Conservation (phyloP, 257 asterid genomes). For the Lycium barbarum region DNA sequence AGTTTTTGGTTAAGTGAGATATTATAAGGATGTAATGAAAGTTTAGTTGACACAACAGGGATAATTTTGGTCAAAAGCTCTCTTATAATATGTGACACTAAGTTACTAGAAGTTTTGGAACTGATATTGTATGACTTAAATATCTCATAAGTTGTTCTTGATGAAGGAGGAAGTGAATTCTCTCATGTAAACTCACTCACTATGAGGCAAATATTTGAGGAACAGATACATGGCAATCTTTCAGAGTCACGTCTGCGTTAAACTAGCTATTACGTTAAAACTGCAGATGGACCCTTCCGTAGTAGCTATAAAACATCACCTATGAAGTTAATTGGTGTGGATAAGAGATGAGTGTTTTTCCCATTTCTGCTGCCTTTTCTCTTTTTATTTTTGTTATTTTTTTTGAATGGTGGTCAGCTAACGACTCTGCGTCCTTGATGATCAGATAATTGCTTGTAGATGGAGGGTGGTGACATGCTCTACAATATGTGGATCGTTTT, state of each 20-base stretch:
- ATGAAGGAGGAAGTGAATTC: neutral
- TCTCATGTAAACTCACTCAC: neutral
- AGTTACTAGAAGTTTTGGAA: neutral
- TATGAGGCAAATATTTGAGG: neutral
- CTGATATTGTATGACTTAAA: neutral
- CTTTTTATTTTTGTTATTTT: too few species aligned
- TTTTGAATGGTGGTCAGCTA: neutral
- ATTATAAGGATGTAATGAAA: too few species aligned
- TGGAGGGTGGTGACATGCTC: constrained; percentile 14
- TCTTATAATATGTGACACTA: neutral
- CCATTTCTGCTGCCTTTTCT: neutral
- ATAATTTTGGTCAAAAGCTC: too few species aligned
- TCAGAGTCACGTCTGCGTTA: neutral
- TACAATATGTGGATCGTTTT: neutral
- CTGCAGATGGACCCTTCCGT: constrained; percentile 16
- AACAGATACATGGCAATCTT: neutral
- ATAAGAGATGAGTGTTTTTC: neutral
- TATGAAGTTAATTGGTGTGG: neutral
- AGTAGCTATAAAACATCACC: constrained; percentile 15
- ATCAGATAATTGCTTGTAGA: constrained; percentile 50
- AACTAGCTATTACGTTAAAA: neutral
- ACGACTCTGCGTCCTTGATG: constrained; percentile 29
- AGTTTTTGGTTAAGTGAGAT: too few species aligned
- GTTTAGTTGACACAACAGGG: too few species aligned
- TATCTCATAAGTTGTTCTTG: neutral